Percentiles rank a stretch among this genome's conserved stretches.
Conservation (phyloP, 1,139 yeast species). For the Candida frijolesensis region DNA sequence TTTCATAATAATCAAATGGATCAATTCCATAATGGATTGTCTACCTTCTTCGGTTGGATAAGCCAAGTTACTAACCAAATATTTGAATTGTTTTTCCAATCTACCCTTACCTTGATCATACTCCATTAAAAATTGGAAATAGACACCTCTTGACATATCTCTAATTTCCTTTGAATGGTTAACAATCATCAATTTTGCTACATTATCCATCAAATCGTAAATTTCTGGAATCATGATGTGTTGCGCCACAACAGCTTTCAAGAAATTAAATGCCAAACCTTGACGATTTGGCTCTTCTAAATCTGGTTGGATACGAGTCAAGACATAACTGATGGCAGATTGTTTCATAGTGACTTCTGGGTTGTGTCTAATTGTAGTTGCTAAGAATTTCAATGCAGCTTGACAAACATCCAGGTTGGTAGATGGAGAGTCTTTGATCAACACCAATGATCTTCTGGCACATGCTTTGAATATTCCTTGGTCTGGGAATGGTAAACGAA, state of each 20-base stretch:
- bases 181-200: conserved; percentile 85
- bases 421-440: conserved; percentile 74
- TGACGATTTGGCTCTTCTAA: conserved; percentile 89
- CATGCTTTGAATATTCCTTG: conserved; percentile 57
- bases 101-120: conserved; percentile 92
- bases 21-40: conserved; percentile 85
- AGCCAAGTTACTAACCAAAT: conserved; percentile 77
- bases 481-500: conserved; percentile 64
- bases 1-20: conserved; percentile 69
- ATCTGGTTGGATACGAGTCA: conserved; percentile 83
- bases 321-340: conserved; percentile 70
- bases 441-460: conserved; percentile 63
- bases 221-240: conserved; percentile 84
- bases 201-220: conserved; percentile 83
- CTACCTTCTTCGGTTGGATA: conserved; percentile 90
- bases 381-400: conserved; percentile 71
- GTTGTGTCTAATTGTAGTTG: conserved; percentile 72
- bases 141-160: conserved; percentile 82
- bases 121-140: conserved; percentile 85
- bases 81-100: conserved; percentile 79
- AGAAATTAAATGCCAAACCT: conserved; percentile 82
- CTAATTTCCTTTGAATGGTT: conserved; percentile 84
- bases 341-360: conserved; percentile 68
- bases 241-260: conserved; percentile 72
- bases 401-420: conserved; percentile 86